A percentile compares a stretch with the other conserved stretches of the same genome.
Evolutionary conservation across 352 stramenopile genomes (phyloP).

Genomic region (Paralagenidium karlingii): DNA sequence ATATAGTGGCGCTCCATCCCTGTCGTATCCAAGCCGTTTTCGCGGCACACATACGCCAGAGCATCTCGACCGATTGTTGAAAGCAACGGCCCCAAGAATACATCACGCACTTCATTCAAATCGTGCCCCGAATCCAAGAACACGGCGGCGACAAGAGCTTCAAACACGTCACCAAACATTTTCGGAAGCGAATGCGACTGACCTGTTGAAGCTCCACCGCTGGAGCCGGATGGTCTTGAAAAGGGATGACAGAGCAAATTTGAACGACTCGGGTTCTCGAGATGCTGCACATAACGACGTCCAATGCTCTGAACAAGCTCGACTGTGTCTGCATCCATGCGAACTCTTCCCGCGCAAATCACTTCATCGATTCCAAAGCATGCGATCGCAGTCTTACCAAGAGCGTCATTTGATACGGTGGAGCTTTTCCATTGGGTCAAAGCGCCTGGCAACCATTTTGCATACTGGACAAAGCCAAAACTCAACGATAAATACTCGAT

Average conservation of each 20-base stretch:
- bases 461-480: slow-evolving; percentile 61
- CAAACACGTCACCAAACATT: slow-evolving; percentile 80
- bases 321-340: slow-evolving; percentile 56
- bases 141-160: slow-evolving; percentile 76
- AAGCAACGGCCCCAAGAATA: slow-evolving; percentile 73
- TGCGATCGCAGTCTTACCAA: slow-evolving; percentile 67
- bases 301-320: slow-evolving; percentile 27
- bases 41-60: slow-evolving; percentile 53
- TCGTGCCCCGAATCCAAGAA: slow-evolving; percentile 72
- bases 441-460: slow-evolving; percentile 61
- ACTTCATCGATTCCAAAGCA: slow-evolving; percentile 77
- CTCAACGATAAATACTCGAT: slow-evolving; percentile 84
- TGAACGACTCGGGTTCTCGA: too few species aligned
- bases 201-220: too few species aligned
- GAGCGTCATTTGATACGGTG: slow-evolving; percentile 73
- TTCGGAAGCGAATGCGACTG: slow-evolving; percentile 42
- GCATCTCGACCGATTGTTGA: slow-evolving; percentile 61
- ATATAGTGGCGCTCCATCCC: too few species aligned
- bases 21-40: slow-evolving; percentile 67
- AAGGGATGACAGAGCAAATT: too few species aligned
- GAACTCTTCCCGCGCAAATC: slow-evolving; percentile 47
- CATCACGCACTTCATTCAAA: slow-evolving; percentile 54
- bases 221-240: too few species aligned
- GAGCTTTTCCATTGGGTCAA: slow-evolving; percentile 77
- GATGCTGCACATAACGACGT: slow-evolving; percentile 22